phyloP scores from a whole-genome alignment of 768 basidiomycete species.

The Naganishia randhawae region DNA sequence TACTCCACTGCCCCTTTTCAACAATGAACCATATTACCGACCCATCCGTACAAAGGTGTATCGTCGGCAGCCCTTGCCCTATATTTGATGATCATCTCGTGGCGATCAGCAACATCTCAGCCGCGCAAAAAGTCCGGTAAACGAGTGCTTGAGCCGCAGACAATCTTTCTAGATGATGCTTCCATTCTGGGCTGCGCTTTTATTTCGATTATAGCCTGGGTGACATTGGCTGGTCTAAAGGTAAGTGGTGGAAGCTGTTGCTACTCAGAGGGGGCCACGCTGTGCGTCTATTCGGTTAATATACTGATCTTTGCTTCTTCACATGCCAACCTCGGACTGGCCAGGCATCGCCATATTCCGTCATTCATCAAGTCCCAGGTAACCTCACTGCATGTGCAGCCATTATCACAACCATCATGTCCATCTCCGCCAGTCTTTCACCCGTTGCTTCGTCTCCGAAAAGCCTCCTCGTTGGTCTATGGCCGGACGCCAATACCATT shows the following conservation, averaged over 20 bases:
- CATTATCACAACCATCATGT: conserved; percentile 3
- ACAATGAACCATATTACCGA: background rate
- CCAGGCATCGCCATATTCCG: background rate
- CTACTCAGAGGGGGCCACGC: background rate
- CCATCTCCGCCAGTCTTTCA: conserved; percentile 8
- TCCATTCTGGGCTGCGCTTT: conserved; percentile 13
- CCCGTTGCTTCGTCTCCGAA: background rate
- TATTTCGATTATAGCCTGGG: background rate
- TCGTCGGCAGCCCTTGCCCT: background rate
- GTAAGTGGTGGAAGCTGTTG: background rate
- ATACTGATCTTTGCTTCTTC: background rate
- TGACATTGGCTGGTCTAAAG: background rate
- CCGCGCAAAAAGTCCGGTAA: background rate
- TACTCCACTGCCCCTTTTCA: no score
- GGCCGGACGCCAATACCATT: conserved; percentile 10
- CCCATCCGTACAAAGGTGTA: background rate
- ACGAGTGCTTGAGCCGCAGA: background rate
- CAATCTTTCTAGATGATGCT: conserved; percentile 7
- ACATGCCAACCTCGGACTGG: no score
- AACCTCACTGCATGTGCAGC: background rate
- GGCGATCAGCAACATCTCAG: conserved; percentile 19
- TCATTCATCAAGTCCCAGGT: background rate
- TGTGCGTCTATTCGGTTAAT: background rate
- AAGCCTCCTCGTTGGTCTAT: conserved; percentile 13
- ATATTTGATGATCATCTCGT: conserved; percentile 8